These are phyloP conservation scores for Kwoniella newhampshirensis DNA, from an alignment of 768 basidiomycete genomes.

Conservation along the genomic window DNA sequence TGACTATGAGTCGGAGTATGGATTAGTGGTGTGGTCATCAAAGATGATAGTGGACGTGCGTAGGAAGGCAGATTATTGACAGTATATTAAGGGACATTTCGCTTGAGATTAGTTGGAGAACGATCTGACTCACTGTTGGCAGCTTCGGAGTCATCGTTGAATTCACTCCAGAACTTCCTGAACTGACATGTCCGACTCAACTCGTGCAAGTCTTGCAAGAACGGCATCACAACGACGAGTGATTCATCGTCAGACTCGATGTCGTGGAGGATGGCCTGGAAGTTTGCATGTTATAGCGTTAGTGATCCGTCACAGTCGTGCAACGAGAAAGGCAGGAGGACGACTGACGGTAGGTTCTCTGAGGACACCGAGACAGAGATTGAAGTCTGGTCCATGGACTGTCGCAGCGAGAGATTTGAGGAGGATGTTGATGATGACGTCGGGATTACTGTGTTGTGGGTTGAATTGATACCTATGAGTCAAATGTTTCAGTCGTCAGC, in stretches of 20 bases:
- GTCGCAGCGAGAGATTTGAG: slow-evolving; percentile 63
- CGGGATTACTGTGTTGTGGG: slow-evolving; percentile 84
- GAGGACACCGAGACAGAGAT: slow-evolving; percentile 81
- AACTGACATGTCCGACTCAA: slow-evolving; percentile 47
- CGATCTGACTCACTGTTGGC: slow-evolving; percentile 33
- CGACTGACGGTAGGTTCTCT: slow-evolving; percentile 37
- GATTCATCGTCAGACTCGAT: slow-evolving; percentile 49
- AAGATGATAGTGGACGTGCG: too few species aligned
- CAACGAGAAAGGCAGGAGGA: neutral
- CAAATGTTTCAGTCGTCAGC: neutral
- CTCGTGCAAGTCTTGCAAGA: slow-evolving; percentile 41
- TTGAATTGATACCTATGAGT: slow-evolving; percentile 89
- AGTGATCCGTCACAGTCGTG: neutral
- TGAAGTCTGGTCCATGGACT: slow-evolving; percentile 72
- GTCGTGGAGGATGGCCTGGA: slow-evolving; percentile 41
- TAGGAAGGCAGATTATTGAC: too few species aligned
- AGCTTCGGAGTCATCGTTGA: slow-evolving; percentile 43
- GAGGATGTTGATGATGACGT: slow-evolving; percentile 91
- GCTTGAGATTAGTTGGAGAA: too few species aligned
- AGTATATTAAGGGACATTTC: too few species aligned
- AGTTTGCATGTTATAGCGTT: neutral
- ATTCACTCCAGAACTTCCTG: slow-evolving; percentile 45
- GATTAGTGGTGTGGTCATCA: neutral
- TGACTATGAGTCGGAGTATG: slow-evolving; percentile 17
- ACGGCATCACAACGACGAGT: slow-evolving; percentile 39